Evolutionary conservation across 352 stramenopile genomes (phyloP), one percentile per base, ranked within the genome.

Genomic region (Pythium pyrilobum): DNA sequence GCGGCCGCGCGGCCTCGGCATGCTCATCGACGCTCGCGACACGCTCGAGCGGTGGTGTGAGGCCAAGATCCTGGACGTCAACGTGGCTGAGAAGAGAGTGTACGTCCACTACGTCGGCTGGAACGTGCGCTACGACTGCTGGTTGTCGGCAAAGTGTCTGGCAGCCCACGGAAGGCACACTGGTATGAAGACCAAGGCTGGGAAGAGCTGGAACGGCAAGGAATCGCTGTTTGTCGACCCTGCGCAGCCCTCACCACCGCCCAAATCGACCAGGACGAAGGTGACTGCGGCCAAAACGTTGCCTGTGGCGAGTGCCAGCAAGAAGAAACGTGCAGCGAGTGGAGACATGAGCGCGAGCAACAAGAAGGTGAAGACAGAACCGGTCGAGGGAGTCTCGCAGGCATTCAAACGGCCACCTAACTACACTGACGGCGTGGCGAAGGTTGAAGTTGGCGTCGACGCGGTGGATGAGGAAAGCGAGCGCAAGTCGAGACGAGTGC

Each of bases 41-140:
- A 44, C 64, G 16, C 46, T 64, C 33, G 67, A 87, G 8, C 65
- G 74, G 45, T 91, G 76, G 69, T 69, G 71, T 8, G 77, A 89
- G 55, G 81, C 75, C 32, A 78, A 78, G 33, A 67, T 91, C 25
- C 24, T 88, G 33, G 57, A 77, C 13, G 37, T 87, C 25, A 59
- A 88, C 45, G 42, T 50, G 10, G 34, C 53, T 1, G 62, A 70
- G 24, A 44, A 69, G 21, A 43, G 64, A 12, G 50, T 82, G 20
- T 87, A 74, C 24, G 70, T 89, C 38, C 81, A 91, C 45, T 89
- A 87, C 56, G 80, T 91, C 47, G 77, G 81, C 37, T 91, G 77
- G 77, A 91, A 91, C 57, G 46, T 77, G 3, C 71, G 81, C 9
- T 85, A 85, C 48, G 81, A 91, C 44, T 69, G 66, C 41, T 91